A percentile compares a stretch with the other conserved stretches of the same genome.
phyloP scores from a whole-genome alignment of 2,329 filamentous ascomycete genomes.

The Podosphaera aphanis region DNA sequence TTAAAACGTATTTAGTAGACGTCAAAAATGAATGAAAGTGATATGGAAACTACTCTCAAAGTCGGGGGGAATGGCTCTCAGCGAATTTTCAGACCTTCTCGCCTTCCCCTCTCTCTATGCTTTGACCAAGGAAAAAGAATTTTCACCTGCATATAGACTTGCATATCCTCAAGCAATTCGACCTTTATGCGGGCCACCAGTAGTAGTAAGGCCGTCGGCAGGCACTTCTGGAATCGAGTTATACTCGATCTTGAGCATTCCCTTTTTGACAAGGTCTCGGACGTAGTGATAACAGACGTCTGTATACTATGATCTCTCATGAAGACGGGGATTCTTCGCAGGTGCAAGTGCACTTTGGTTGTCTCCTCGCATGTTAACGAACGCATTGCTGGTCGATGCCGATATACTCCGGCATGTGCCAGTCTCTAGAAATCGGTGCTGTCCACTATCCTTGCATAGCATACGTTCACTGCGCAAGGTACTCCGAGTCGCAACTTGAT shows the following conservation, averaged over 20 bases:
- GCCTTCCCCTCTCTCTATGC: too few relatives aligned
- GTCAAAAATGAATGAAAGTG: too few relatives aligned
- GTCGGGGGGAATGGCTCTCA: too few relatives aligned
- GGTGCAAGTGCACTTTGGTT: background rate
- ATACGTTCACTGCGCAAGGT: background rate
- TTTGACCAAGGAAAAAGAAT: too few relatives aligned
- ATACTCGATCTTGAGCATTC: background rate
- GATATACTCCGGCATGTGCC: background rate
- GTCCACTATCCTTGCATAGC: background rate
- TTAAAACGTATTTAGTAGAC: too few relatives aligned
- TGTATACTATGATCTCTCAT: background rate
- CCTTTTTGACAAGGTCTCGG: background rate
- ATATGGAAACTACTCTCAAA: too few relatives aligned
- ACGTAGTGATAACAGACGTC: background rate
- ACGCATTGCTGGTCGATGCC: background rate
- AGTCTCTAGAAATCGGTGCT: background rate
- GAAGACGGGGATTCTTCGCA: background rate
- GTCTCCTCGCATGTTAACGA: background rate
- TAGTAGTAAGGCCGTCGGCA: background rate
- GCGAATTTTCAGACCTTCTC: too few relatives aligned
- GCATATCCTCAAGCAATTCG: too few relatives aligned
- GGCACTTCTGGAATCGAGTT: background rate
- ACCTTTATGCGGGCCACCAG: background rate
- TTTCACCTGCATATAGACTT: too few relatives aligned
- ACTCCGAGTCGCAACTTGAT: background rate